Evolutionary conservation across 768 basidiomycete genomes (phyloP).

Genomic region (Amanita rubescens): DNA sequence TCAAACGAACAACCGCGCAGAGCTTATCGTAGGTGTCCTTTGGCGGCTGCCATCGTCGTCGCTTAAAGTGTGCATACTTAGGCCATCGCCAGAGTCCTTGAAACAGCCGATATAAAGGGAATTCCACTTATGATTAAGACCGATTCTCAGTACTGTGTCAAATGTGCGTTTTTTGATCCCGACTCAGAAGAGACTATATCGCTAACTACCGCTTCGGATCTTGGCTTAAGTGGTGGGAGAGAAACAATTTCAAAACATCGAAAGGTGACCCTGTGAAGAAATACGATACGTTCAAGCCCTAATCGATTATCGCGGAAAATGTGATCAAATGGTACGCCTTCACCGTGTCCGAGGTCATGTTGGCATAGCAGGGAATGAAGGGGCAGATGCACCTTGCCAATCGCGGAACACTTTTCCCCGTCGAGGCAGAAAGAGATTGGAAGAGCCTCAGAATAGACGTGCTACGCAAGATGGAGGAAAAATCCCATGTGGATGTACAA

Average conservation of each 20-base stretch:
- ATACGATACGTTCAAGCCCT: slow-evolving; percentile 68
- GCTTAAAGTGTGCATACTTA: slow-evolving; percentile 24
- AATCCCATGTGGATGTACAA: no score
- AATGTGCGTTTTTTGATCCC: slow-evolving; percentile 42
- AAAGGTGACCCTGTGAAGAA: slow-evolving; percentile 48
- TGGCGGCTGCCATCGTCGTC: background rate
- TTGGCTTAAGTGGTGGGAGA: slow-evolving; percentile 67
- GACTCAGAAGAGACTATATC: background rate
- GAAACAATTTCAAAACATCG: slow-evolving; percentile 41
- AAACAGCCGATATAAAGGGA: slow-evolving; percentile 52
- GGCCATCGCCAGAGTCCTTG: slow-evolving; percentile 81
- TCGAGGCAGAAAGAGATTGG: slow-evolving; percentile 55
- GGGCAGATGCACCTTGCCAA: slow-evolving; percentile 74
- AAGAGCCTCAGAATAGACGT: slow-evolving; percentile 21
- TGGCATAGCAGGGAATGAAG: slow-evolving; percentile 79
- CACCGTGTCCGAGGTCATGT: slow-evolving; percentile 75
- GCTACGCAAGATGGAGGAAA: background rate
- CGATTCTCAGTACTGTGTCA: slow-evolving; percentile 80
- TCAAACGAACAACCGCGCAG: slow-evolving; percentile 87
- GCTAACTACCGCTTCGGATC: slow-evolving; percentile 28
- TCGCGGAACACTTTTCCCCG: slow-evolving; percentile 37
- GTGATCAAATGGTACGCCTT: slow-evolving; percentile 52
- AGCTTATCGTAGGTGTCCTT: slow-evolving; percentile 58
- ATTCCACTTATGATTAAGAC: slow-evolving; percentile 68
- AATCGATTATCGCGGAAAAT: slow-evolving; percentile 41